Evolutionary conservation across 768 basidiomycete species (phyloP).

Genomic region (Mycena amicta): DNA sequence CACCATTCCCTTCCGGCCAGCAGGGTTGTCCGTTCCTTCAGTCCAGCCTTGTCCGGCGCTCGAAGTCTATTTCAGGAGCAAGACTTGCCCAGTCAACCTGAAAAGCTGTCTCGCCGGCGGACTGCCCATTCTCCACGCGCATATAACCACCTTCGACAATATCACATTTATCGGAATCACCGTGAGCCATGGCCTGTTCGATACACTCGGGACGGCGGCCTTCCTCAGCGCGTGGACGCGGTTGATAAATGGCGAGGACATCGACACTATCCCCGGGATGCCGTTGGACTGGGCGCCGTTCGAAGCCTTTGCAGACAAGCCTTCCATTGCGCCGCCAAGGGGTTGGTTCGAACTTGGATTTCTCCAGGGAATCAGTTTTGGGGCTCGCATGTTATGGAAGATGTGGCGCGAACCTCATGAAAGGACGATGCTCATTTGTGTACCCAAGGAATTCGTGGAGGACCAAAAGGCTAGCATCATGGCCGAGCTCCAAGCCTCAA

Average conservation of each 20-base stretch:
- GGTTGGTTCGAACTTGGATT: neutral
- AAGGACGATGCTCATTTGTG: neutral
- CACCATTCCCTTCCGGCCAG: neutral
- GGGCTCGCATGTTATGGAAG: neutral
- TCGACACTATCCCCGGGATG: conserved; percentile 12
- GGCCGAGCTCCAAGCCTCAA: conserved; percentile 1
- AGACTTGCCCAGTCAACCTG: conserved; percentile 1
- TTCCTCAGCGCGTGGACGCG: conserved; percentile 12
- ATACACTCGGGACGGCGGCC: neutral
- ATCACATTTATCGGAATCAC: conserved; percentile 11
- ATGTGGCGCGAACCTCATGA: conserved; percentile 3
- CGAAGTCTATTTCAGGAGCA: neutral
- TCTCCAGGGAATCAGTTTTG: neutral
- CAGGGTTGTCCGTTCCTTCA: neutral
- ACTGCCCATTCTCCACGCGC: conserved; percentile 2
- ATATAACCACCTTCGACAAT: conserved; percentile 10
- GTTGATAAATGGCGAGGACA: neutral
- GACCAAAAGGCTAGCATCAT: conserved; percentile 4
- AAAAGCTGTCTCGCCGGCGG: neutral
- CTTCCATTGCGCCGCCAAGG: neutral
- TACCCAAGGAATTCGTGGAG: conserved; percentile 9
- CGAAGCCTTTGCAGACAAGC: neutral
- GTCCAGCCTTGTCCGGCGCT: conserved; percentile 7
- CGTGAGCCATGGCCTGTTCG: neutral
- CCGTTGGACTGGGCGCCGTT: conserved; percentile 4